Conservation (phyloP, 495 filamentous ascomycete genomes). For the Penicillium simplicissimum region DNA sequence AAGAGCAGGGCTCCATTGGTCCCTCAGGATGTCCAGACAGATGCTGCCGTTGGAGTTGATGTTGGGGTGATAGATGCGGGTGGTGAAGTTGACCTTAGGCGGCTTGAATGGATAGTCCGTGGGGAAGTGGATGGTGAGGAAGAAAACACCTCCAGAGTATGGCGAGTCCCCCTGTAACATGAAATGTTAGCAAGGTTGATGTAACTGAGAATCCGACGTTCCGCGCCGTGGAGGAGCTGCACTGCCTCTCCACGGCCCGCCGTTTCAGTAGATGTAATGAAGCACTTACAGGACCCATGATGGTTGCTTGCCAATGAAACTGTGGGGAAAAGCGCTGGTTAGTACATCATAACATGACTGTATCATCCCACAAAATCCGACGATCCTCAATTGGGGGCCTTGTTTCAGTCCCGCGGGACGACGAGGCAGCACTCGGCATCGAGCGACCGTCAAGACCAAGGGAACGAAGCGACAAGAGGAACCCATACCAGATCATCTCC, state of each 20-base stretch:
- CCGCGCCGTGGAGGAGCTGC: too few relatives aligned
- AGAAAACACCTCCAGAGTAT: slow-evolving; percentile 97
- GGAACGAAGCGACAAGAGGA: slow-evolving; percentile 11
- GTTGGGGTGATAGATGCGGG: slow-evolving; percentile 98
- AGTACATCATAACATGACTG: too few relatives aligned
- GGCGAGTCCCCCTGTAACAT: slow-evolving; percentile 76
- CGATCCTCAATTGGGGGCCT: slow-evolving; percentile 8
- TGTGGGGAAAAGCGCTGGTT: too few relatives aligned
- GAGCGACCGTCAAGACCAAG: slow-evolving; percentile 13
- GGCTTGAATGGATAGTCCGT: slow-evolving; percentile 99
- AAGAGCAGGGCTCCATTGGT: slow-evolving; percentile 98
- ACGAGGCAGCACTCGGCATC: slow-evolving; percentile 16
- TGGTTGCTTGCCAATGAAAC: slow-evolving; percentile 99
- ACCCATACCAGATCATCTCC: slow-evolving; percentile 94
- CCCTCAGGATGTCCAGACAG: slow-evolving; percentile 95
- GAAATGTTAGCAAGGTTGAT: too few relatives aligned
- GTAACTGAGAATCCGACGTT: too few relatives aligned
- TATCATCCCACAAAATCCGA: too few relatives aligned
- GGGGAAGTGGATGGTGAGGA: slow-evolving; percentile 96
- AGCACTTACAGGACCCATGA: slow-evolving; percentile 95
- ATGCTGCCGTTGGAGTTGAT: slow-evolving; percentile 99
- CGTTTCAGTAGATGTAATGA: background rate
- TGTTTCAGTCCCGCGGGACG: slow-evolving; percentile 28
- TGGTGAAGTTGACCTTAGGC: slow-evolving; percentile 99
- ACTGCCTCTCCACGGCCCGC: too few relatives aligned